Evolutionary conservation across 176 grass and related monocot species (phyloP).

Genomic region (Canna indica): DNA sequence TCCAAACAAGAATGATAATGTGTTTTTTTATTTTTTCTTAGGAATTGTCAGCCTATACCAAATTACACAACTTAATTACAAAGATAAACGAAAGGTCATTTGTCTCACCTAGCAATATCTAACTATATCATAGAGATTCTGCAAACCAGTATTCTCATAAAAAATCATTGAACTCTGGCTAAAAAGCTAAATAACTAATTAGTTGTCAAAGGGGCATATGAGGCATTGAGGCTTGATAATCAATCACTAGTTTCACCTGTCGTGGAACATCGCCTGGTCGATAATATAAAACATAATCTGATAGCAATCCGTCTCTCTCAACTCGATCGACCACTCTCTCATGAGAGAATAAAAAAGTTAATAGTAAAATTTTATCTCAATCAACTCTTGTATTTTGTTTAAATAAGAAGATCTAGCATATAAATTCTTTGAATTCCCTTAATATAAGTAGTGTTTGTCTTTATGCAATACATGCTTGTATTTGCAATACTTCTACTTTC

Average conservation of each 20-base stretch:
- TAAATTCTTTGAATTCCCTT: too few relatives aligned
- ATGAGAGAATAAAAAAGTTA: constrained; percentile 31
- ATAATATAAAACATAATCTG: constrained; percentile 85
- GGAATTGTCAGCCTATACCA: neutral
- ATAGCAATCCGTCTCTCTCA: constrained; percentile 80
- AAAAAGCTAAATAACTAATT: constrained; percentile 15
- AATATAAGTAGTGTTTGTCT: too few relatives aligned
- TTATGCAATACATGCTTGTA: too few relatives aligned
- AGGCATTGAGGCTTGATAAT: constrained; percentile 4
- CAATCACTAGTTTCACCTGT: constrained; percentile 36
- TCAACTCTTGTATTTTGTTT: too few relatives aligned
- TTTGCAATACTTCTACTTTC: too few relatives aligned
- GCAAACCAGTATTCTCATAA: constrained; percentile 83
- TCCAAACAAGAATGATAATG: neutral
- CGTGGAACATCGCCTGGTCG: constrained; percentile 69
- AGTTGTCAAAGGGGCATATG: constrained; percentile 13
- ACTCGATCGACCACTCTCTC: constrained; percentile 85
- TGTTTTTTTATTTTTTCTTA: neutral
- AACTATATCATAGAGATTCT: constrained; percentile 96
- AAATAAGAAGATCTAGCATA: too few relatives aligned
- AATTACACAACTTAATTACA: neutral
- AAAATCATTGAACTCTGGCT: constrained; percentile 91
- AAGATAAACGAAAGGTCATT: neutral
- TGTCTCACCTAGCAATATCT: constrained; percentile 73
- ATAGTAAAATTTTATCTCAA: too few relatives aligned